These are phyloP conservation scores for Cyclaneusma minus DNA, from an alignment of 2,329 filamentous ascomycete genomes.

Conservation along the genomic window DNA sequence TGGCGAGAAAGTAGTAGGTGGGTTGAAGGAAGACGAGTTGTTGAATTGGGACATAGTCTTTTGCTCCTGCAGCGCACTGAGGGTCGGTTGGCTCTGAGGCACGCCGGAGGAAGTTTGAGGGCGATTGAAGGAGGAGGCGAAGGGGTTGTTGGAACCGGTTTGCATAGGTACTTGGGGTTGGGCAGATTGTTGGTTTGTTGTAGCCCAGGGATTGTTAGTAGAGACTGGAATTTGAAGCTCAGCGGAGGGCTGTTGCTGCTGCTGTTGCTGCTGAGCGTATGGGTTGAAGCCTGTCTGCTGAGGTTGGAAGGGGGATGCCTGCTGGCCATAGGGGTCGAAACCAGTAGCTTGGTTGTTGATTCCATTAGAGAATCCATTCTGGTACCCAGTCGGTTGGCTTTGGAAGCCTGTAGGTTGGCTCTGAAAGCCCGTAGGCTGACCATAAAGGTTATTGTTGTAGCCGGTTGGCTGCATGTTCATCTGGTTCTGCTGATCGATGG, in stretches of 20 bases:
- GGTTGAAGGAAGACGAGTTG: constrained; percentile 26
- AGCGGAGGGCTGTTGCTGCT: constrained; percentile 32
- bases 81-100: constrained; percentile 45
- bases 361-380: constrained; percentile 54
- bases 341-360: constrained; percentile 54
- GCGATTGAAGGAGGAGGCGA: constrained; percentile 58
- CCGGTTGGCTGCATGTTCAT: constrained; percentile 69
- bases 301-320: constrained; percentile 22
- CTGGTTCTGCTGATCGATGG: constrained; percentile 59
- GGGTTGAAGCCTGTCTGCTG: constrained; percentile 57
- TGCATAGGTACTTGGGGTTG: constrained; percentile 61
- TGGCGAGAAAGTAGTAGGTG: constrained; percentile 32
- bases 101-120: constrained; percentile 36
- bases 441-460: constrained; percentile 42
- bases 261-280: constrained; percentile 34
- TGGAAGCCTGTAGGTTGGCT: constrained; percentile 16
- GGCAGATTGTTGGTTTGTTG: constrained; percentile 36
- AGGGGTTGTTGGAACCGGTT: constrained; percentile 96
- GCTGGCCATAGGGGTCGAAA: constrained; percentile 53
- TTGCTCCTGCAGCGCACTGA: constrained; percentile 70
- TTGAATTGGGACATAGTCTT: constrained; percentile 44
- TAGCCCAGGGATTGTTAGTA: constrained; percentile 90
- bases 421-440: constrained; percentile 35
- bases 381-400: constrained; percentile 45
- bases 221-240: constrained; percentile 57